These are phyloP conservation scores for Niveomyces coronatus DNA, from an alignment of 2,329 filamentous ascomycete species.

Conservation along the genomic window DNA sequence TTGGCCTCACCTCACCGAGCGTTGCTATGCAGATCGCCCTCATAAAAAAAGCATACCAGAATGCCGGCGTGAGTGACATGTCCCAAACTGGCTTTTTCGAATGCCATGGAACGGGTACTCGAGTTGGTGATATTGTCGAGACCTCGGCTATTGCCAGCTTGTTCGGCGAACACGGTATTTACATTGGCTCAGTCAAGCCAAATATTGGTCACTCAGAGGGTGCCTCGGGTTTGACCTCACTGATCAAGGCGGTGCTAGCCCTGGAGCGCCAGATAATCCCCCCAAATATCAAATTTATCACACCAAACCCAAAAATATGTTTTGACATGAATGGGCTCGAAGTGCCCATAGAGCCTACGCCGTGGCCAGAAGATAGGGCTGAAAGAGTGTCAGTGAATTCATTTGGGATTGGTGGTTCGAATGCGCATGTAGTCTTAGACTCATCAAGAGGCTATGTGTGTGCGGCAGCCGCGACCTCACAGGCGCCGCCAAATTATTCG, in stretches of 20 bases:
- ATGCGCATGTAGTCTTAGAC: conserved; percentile 24
- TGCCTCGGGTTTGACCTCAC: conserved; percentile 20
- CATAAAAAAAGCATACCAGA: conserved; percentile 27
- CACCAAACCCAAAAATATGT: conserved; percentile 19
- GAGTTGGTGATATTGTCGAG: conserved; percentile 32
- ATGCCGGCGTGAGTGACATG: conserved; percentile 16
- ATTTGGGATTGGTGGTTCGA: conserved; percentile 30
- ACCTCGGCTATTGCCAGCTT: conserved; percentile 23
- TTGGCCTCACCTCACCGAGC: conserved; percentile 30
- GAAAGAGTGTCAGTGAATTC: conserved; percentile 25
- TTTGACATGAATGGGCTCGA: conserved; percentile 14
- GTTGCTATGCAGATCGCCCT: conserved; percentile 24
- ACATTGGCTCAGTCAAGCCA: conserved; percentile 25
- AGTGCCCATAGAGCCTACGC: conserved; percentile 15
- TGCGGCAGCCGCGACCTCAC: background rate
- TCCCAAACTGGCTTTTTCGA: conserved; percentile 22
- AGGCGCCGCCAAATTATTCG: background rate
- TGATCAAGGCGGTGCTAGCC: conserved; percentile 22
- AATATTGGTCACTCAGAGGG: conserved; percentile 29
- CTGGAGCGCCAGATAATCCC: conserved; percentile 21
- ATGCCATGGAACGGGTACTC: conserved; percentile 36
- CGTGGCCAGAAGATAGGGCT: conserved; percentile 16
- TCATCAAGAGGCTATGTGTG: background rate
- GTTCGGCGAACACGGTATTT: conserved; percentile 20
- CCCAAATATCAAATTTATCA: conserved; percentile 18